These are phyloP conservation scores for Zizania latifolia DNA, from an alignment of 176 grass and related monocot species.

Conservation along the genomic window DNA sequence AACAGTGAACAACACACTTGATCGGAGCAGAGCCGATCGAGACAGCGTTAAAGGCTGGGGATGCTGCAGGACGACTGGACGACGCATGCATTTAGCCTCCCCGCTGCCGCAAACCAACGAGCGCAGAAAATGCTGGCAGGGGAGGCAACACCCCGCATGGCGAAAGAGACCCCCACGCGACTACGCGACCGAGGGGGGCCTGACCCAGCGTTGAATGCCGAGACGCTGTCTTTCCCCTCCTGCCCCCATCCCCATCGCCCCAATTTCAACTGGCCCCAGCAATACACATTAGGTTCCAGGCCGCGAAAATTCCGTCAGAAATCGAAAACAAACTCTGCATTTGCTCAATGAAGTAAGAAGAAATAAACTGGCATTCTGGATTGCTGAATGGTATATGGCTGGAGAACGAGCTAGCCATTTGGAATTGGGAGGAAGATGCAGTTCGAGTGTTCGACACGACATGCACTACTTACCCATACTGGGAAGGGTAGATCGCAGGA, in stretches of 20 bases:
- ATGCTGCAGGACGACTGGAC: background rate
- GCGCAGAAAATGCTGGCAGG: background rate
- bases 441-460: background rate
- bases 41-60: background rate
- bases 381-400: background rate
- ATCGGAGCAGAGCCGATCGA: background rate
- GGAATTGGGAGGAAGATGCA: background rate
- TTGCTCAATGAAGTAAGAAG: too few species aligned
- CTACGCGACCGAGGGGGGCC: background rate
- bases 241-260: too few species aligned
- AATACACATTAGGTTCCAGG: background rate
- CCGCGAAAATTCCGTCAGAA: background rate
- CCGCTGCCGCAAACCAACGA: background rate
- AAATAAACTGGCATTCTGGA: too few species aligned
- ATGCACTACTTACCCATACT: background rate
- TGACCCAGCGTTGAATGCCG: conserved; percentile 9
- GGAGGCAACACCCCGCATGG: conserved; percentile 15
- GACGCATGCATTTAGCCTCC: background rate
- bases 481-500: background rate
- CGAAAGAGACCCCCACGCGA: conserved; percentile 6
- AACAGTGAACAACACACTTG: background rate
- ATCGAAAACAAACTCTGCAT: background rate
- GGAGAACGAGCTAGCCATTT: background rate
- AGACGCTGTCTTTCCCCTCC: background rate
- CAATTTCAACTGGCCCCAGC: background rate